Conservation (phyloP, 2,329 filamentous ascomycete species). For the Teratosphaeria viscida region DNA sequence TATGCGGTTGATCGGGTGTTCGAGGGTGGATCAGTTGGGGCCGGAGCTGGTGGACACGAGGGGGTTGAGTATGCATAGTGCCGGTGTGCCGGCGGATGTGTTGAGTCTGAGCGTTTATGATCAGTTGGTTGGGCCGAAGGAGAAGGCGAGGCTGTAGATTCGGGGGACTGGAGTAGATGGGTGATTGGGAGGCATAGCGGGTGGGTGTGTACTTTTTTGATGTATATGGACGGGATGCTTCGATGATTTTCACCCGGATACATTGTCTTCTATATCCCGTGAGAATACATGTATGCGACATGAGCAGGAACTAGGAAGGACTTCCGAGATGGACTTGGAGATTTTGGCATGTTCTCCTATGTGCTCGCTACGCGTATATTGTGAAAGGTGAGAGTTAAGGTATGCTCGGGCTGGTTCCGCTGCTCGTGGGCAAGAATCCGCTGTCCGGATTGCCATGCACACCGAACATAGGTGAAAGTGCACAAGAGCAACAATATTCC, state of each 20-base stretch:
- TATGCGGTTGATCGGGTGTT: conserved; percentile 84
- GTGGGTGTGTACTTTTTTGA: not conserved
- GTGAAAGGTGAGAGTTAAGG: no score
- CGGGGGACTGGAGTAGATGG: not conserved
- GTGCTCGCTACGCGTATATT: no score
- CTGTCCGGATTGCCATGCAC: no score
- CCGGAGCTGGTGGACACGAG: conserved; percentile 70
- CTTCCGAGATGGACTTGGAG: no score
- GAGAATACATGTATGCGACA: not conserved
- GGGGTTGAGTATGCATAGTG: conserved; percentile 53
- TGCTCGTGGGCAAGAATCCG: no score
- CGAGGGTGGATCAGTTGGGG: conserved; percentile 63
- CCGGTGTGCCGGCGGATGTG: conserved; percentile 51
- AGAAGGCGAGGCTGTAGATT: conserved; percentile 18
- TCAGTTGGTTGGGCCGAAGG: conserved; percentile 33
- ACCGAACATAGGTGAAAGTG: no score
- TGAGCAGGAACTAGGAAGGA: no score
- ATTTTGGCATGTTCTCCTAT: no score
- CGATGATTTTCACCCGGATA: not conserved
- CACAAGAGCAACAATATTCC: no score
- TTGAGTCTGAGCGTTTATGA: conserved; percentile 48
- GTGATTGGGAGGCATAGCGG: not conserved
- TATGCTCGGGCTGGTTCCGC: no score
- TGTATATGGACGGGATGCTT: no score
- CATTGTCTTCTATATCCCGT: no score